These are phyloP conservation scores for Pestalotiopsis sp. DNA, from an alignment of 2,329 filamentous ascomycete species.

Conservation along the genomic window DNA sequence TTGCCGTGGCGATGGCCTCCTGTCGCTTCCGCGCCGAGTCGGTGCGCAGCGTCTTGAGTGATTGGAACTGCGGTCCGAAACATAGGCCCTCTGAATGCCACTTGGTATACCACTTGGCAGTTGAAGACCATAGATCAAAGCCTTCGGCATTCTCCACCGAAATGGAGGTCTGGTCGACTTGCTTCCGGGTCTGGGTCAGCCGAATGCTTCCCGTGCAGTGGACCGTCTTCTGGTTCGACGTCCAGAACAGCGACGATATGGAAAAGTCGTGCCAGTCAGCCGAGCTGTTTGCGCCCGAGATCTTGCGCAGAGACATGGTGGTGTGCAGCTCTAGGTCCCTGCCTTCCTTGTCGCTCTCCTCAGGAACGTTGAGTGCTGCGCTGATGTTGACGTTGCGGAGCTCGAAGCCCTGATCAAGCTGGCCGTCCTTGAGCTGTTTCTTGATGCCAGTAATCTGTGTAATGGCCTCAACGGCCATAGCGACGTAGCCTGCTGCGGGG, in stretches of 20 bases:
- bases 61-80: slow-evolving; percentile 16
- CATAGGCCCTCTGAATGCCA: slow-evolving; percentile 14
- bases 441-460: slow-evolving; percentile 19
- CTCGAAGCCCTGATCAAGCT: background rate
- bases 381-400: background rate
- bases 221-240: slow-evolving; percentile 7
- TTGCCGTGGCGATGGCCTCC: background rate
- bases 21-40: background rate
- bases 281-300: slow-evolving; percentile 10
- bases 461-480: slow-evolving; percentile 38
- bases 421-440: background rate
- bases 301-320: slow-evolving; percentile 11
- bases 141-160: background rate
- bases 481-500: slow-evolving; percentile 42
- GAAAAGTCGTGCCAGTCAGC: slow-evolving; percentile 20
- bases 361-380: background rate
- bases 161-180: background rate
- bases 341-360: background rate
- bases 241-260: slow-evolving; percentile 18
- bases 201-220: slow-evolving; percentile 22
- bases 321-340: slow-evolving; percentile 18
- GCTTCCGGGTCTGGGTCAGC: background rate
- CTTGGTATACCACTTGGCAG: slow-evolving; percentile 3
- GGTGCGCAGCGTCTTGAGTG: slow-evolving; percentile 11
- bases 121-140: background rate